These are phyloP conservation scores for Kalaharituber pfeilii DNA, from an alignment of 2,329 filamentous ascomycete genomes.

Conservation along the genomic window DNA sequence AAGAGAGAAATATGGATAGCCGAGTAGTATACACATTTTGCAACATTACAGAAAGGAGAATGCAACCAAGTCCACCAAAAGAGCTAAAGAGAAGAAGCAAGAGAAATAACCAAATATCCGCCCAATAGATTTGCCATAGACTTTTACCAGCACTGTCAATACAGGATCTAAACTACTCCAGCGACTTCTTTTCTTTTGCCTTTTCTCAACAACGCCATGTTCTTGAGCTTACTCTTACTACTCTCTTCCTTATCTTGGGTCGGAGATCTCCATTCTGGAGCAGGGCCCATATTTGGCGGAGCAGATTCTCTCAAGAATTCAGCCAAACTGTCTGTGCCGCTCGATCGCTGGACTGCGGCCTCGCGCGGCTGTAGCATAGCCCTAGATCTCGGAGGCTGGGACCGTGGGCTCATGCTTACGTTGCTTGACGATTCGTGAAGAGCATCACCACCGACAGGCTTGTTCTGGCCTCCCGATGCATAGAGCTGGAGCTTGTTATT, in stretches of 20 bases:
- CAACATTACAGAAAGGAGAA: too few species aligned
- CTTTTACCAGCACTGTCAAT: too few species aligned
- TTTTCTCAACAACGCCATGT: neutral
- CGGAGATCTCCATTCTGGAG: neutral
- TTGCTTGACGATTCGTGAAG: slow-evolving; percentile 38
- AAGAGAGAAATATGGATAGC: too few species aligned
- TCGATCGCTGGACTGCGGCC: slow-evolving; percentile 18
- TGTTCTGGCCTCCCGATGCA: slow-evolving; percentile 4
- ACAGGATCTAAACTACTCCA: neutral
- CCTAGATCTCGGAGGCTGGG: slow-evolving; percentile 24
- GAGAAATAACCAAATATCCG: too few species aligned
- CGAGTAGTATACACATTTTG: too few species aligned
- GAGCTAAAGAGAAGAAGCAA: too few species aligned
- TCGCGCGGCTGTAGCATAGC: slow-evolving; percentile 19
- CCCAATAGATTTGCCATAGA: too few species aligned
- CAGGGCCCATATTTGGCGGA: slow-evolving; percentile 27
- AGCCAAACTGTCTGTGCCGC: slow-evolving; percentile 48
- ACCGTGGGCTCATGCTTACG: slow-evolving; percentile 6
- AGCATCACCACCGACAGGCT: slow-evolving; percentile 35
- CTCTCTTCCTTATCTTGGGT: neutral
- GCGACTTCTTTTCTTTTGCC: neutral
- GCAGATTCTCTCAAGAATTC: slow-evolving; percentile 54
- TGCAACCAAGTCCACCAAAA: too few species aligned
- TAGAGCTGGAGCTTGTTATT: neutral
- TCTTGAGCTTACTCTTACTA: neutral